Evolutionary conservation across 2,329 filamentous ascomycete species (phyloP), one percentile per base, ranked within the genome.

Genomic region (Aspergillus sp.): DNA sequence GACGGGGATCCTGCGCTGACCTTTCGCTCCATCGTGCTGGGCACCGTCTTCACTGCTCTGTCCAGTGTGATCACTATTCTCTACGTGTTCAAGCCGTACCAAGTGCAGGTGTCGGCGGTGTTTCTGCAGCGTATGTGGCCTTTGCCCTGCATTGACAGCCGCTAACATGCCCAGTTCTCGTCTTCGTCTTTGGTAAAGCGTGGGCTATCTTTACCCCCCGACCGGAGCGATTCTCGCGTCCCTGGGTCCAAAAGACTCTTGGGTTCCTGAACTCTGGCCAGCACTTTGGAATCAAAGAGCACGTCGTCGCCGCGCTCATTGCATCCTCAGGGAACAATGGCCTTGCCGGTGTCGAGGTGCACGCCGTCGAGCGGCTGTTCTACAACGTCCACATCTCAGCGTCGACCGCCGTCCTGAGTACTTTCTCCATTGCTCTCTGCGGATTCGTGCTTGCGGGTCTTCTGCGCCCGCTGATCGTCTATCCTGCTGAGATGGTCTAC

Each of bases 401-500:
- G 0, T 65, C 72, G 1, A 84, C 82, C 0, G 77, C 83, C 0
- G 72, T 85, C 6, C 59, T 84, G 55, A 76, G 70, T 23, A 77
- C 76, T 14, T 79, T 85, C 52, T 84, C 82, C 0, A 84, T 85
- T 41, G 81, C 80, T 0, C 66, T 85, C 2, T 84, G 84, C 53
- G 82, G 83, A 1, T 85, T 84, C 41, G 82, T 82, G 2, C 67
- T 85, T 3, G 79, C 77, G 44, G 83, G 83, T 7, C 46, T 85
- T 2, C 68, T 85, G 64, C 81, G 83, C 0, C 82, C 82, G 0
- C 76, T 85, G 39, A 75, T 77, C 2, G 82, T 85, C 11, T 85
- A 80, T 76, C 82, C 83, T 52, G 79, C 81, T 5, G 82, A 85
- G 14, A 77, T 81, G 2, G 82, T 85, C 3, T 85, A 83, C 69